Percentiles rank a stretch among this genome's conserved stretches.
Conservation (phyloP, 1,139 yeast genomes). For the Blastobotrys indianensis region DNA sequence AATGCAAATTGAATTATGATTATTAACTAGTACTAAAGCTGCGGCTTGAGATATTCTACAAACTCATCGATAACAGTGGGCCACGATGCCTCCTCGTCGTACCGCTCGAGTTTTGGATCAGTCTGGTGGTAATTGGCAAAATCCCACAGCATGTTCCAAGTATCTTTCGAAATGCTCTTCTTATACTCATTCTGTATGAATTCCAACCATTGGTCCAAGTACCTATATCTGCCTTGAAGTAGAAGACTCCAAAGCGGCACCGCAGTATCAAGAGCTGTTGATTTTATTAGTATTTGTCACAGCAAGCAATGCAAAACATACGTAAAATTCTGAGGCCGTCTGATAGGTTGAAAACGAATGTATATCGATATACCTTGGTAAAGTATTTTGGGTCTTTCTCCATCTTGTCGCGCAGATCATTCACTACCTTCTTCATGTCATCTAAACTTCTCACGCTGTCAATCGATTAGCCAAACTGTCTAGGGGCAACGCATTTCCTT, state of each 20-base stretch:
- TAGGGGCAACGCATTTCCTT: too few relatives aligned
- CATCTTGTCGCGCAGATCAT: constrained; percentile 36
- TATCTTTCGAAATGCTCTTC: constrained; percentile 56
- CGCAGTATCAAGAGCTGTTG: constrained; percentile 50
- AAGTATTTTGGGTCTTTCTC: constrained; percentile 40
- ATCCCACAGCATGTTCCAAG: constrained; percentile 77
- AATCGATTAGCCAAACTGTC: constrained; percentile 17
- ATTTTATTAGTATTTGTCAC: not conserved
- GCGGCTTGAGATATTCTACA: constrained; percentile 45
- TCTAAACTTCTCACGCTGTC: constrained; percentile 36
- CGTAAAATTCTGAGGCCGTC: constrained; percentile 52
- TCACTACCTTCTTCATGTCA: constrained; percentile 47
- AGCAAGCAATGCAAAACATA: constrained; percentile 10
- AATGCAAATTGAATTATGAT: not conserved
- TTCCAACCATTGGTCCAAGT: constrained; percentile 47
- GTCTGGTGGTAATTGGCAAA: constrained; percentile 51
- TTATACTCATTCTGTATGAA: constrained; percentile 41
- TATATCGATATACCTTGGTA: constrained; percentile 57
- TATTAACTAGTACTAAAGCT: not conserved
- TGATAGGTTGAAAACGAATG: constrained; percentile 64
- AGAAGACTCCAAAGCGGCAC: constrained; percentile 73
- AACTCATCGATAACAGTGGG: constrained; percentile 84
- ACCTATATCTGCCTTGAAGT: constrained; percentile 37
- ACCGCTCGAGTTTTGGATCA: constrained; percentile 49
- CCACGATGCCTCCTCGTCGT: constrained; percentile 83